These are phyloP conservation scores for Pyrenula massariospora DNA, from an alignment of 495 filamentous ascomycete species.

Conservation along the genomic window DNA sequence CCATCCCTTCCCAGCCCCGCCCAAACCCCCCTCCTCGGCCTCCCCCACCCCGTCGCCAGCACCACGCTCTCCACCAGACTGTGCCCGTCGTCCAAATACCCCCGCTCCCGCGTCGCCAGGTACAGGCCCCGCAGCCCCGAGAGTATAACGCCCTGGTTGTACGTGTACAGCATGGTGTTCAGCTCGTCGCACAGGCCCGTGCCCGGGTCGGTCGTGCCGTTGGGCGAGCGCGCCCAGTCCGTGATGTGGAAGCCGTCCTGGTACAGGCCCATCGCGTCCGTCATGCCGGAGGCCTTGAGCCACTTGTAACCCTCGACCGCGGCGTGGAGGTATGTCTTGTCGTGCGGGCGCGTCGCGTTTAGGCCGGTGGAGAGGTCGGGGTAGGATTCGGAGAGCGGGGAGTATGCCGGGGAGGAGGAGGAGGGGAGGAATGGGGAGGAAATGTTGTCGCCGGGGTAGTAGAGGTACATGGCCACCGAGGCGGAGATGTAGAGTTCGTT, in stretches of 20 bases:
- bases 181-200: conserved; percentile 59
- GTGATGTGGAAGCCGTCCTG: conserved; percentile 86
- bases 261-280: conserved; percentile 64
- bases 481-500: conserved; percentile 85
- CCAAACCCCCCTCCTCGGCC: conserved; percentile 39
- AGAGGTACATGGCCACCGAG: conserved; percentile 79
- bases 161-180: conserved; percentile 86
- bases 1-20: conserved; percentile 65
- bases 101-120: conserved; percentile 49
- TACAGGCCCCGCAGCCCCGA: conserved; percentile 74
- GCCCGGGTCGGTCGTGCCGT: conserved; percentile 38
- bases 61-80: conserved; percentile 59
- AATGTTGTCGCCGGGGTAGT: conserved; percentile 73
- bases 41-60: conserved; percentile 61
- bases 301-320: conserved; percentile 74
- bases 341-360: conserved; percentile 26
- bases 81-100: conserved; percentile 73
- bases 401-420: not conserved
- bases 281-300: conserved; percentile 73
- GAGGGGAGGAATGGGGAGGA: conserved; percentile 48
- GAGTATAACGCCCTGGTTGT: conserved; percentile 93
- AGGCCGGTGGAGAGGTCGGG: not conserved
- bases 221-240: conserved; percentile 37
- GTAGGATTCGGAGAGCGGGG: conserved; percentile 10
- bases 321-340: conserved; percentile 53